phyloP scores from a whole-genome alignment of 2,329 filamentous ascomycete genomes.

The Clonostachys rosea region DNA sequence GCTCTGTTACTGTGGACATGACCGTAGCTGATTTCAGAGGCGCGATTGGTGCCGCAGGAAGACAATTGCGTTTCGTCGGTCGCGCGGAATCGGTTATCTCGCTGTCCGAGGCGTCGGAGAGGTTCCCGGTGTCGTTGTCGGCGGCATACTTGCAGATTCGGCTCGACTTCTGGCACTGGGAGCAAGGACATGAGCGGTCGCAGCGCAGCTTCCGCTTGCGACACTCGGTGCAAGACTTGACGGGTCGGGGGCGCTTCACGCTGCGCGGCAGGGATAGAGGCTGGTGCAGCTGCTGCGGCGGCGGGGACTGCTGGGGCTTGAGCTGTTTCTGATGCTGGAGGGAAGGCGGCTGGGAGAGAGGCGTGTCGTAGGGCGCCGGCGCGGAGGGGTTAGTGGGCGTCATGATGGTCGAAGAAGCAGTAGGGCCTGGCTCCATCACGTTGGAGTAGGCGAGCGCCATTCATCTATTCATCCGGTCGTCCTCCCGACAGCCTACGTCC shows the following conservation, averaged over 20 bases:
- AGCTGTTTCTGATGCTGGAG: slow-evolving; percentile 3
- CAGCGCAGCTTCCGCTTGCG: slow-evolving; percentile 53
- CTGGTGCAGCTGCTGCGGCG: slow-evolving; percentile 9
- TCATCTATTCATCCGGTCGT: neutral
- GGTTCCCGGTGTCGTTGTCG: slow-evolving; percentile 38
- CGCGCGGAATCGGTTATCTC: slow-evolving; percentile 18
- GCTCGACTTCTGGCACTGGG: slow-evolving; percentile 53
- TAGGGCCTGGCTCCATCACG: neutral
- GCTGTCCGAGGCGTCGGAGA: slow-evolving; percentile 44
- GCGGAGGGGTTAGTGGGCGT: neutral
- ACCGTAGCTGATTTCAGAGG: slow-evolving; percentile 16
- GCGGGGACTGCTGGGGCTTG: neutral
- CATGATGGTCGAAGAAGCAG: neutral
- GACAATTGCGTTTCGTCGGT: slow-evolving; percentile 31
- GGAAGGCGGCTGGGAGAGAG: neutral
- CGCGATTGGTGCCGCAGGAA: slow-evolving; percentile 2
- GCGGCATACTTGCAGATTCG: slow-evolving; percentile 47
- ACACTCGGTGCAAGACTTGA: slow-evolving; percentile 53
- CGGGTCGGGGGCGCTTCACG: slow-evolving; percentile 48
- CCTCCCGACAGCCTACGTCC: no score
- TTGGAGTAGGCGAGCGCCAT: neutral
- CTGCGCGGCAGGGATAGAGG: slow-evolving; percentile 28
- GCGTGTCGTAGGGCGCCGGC: neutral
- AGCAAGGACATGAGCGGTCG: slow-evolving; percentile 50
- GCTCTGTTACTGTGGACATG: neutral